These are phyloP conservation scores for Beauveria sp. DNA, from an alignment of 2,329 filamentous ascomycete genomes.

Conservation along the genomic window DNA sequence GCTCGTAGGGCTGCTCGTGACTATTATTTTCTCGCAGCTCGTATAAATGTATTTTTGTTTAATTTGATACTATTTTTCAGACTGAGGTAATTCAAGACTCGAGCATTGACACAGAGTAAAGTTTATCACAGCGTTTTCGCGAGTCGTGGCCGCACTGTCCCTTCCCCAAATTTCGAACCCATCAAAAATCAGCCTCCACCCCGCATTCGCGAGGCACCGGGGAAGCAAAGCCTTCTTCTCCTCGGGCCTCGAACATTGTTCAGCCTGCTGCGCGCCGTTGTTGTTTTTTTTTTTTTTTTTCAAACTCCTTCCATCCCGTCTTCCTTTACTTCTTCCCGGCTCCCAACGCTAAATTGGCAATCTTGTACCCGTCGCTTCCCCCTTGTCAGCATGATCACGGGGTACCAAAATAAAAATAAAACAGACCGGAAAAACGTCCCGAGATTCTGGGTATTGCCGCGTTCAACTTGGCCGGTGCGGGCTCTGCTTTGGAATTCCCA, in stretches of 20 bases:
- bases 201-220: background rate
- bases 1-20: too few relatives aligned
- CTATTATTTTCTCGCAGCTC: too few relatives aligned
- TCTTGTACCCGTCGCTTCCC: background rate
- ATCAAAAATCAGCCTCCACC: background rate
- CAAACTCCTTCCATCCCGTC: background rate
- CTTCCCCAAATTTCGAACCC: background rate
- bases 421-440: background rate
- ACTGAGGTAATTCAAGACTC: too few relatives aligned
- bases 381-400: background rate
- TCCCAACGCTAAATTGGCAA: background rate
- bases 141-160: background rate
- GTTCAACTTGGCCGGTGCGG: background rate
- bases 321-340: background rate
- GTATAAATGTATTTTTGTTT: too few relatives aligned
- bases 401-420: too few relatives aligned
- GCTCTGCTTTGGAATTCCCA: background rate
- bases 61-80: too few relatives aligned
- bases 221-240: background rate
- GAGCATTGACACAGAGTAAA: background rate
- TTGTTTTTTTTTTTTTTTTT: background rate
- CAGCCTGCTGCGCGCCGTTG: background rate
- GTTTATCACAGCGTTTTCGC: background rate
- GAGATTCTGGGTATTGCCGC: background rate
- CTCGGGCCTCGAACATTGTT: background rate